A percentile compares a stretch with the other conserved stretches of the same genome.
These are phyloP conservation scores for Rhodotorula sp. DNA, from an alignment of 1,284 basidiomycete genomes.

Conservation along the genomic window DNA sequence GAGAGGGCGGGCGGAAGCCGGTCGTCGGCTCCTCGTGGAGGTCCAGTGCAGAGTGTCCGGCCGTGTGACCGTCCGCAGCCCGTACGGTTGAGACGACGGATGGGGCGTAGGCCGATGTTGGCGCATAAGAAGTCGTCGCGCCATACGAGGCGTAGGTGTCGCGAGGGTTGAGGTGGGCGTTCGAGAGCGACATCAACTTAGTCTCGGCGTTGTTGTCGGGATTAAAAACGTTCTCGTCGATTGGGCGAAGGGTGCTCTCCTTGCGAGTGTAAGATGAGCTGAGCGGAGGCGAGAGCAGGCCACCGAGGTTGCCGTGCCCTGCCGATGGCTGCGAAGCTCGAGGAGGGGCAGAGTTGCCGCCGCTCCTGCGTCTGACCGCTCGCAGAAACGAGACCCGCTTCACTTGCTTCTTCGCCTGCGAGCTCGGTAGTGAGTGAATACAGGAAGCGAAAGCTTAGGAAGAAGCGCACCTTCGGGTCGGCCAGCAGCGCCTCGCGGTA, in stretches of 20 bases:
- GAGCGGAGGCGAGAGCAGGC: not conserved
- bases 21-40: not conserved
- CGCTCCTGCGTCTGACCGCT: constrained; percentile 24
- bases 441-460: no score
- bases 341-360: not conserved
- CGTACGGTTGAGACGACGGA: constrained; percentile 33
- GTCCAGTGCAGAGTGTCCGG: not conserved
- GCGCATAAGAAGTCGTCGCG: constrained; percentile 5
- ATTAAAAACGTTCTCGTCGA: constrained; percentile 36
- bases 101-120: constrained; percentile 19
- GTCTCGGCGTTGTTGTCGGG: constrained; percentile 14
- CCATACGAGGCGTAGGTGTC: not conserved
- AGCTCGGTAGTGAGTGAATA: not conserved
- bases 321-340: not conserved
- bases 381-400: constrained; percentile 39
- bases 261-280: constrained; percentile 1
- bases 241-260: constrained; percentile 10
- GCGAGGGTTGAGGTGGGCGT: constrained; percentile 3
- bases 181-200: constrained; percentile 30
- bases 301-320: not conserved
- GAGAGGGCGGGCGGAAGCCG: not conserved
- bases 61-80: constrained; percentile 26
- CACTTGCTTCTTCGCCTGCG: constrained; percentile 24
- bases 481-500: constrained; percentile 39
- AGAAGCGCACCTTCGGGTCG: constrained; percentile 34